Percentiles rank a stretch among this genome's conserved stretches.
phyloP scores from a whole-genome alignment of 108 stramenopile genomes.

The Mayamaea pseudoterrestris region DNA sequence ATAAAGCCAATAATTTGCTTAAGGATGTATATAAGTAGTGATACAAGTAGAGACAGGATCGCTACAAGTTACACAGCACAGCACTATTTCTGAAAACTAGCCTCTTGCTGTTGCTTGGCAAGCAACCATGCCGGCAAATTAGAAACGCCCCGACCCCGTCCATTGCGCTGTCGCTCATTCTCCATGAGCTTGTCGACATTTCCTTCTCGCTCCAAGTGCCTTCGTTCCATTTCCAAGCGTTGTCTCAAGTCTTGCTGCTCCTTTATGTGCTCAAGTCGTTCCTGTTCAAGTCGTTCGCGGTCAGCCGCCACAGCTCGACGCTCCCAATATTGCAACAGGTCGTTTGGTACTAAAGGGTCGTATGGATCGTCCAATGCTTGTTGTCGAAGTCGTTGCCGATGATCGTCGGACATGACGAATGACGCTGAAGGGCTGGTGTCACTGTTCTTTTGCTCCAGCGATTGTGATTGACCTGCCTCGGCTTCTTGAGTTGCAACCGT shows the following conservation, averaged over 20 bases:
- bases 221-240: constrained; percentile 48
- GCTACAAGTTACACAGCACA: no score
- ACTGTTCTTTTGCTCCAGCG: no score
- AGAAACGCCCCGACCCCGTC: constrained; percentile 55
- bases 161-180: constrained; percentile 17
- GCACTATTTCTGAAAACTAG: no score
- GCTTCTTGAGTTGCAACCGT: no score
- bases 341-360: constrained; percentile 71
- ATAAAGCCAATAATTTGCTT: no score
- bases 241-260: constrained; percentile 34
- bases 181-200: constrained; percentile 4
- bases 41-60: no score
- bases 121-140: constrained; percentile 85
- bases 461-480: no score
- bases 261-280: constrained; percentile 33
- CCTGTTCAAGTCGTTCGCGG: constrained; percentile 31
- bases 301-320: constrained; percentile 28
- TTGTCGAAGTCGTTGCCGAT: constrained; percentile 9
- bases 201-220: constrained; percentile 22
- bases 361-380: constrained; percentile 45
- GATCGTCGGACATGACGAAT: background rate
- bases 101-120: constrained; percentile 46
- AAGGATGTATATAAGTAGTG: no score
- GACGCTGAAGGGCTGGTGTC: background rate
- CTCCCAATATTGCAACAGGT: constrained; percentile 68